Evolutionary conservation across 768 basidiomycete species (phyloP), one percentile per base, ranked within the genome.

Genomic region (Boletus bicolor): DNA sequence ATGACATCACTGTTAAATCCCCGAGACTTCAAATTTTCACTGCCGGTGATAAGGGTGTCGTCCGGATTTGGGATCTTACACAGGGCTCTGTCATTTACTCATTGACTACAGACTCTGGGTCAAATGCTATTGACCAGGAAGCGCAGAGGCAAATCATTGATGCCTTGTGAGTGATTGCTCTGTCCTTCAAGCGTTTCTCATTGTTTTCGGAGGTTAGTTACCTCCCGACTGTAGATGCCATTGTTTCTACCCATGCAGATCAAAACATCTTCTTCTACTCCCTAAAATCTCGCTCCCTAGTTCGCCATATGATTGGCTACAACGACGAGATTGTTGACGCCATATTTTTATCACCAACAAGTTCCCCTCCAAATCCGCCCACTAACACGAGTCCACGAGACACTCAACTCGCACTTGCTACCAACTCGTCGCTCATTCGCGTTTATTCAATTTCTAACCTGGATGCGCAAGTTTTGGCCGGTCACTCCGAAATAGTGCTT

Each of bases 301-400:
- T 79, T 2, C 87, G 90, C 17, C 96, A 98, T 63, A 74, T 98
- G 61, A 86, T 98, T 64, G 97, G 97, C 0, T 99, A 89, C 79
- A 98, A 98, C 70, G 97, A 99, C 72, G 96, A 98, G 72, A 94
- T 98, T 61, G 89, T 98, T 49, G 97, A 98, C 64, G 82, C 86
- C 5, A 78, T 82, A 28, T 92, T 94, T 74, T 79, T 99, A 55
- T 82, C 82, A 44, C 67, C 78, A 34, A n/a, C 64, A 26, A 68
- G 76, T 21, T 45, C 68, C 19, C 64, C 60, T 7, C 61, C 60
- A 30, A 58, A 65, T 7, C 32, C 60, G 0, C 49, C 68, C 2
- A 63, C 59, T 36, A 55, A 58, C 24, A 47, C 67, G 15, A 53
- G 61, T 39, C 58, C 65, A 24, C 68, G 67, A 50, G 91, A 94